phyloP scores from a whole-genome alignment of 768 basidiomycete species.

The Gyrodon lividus region DNA sequence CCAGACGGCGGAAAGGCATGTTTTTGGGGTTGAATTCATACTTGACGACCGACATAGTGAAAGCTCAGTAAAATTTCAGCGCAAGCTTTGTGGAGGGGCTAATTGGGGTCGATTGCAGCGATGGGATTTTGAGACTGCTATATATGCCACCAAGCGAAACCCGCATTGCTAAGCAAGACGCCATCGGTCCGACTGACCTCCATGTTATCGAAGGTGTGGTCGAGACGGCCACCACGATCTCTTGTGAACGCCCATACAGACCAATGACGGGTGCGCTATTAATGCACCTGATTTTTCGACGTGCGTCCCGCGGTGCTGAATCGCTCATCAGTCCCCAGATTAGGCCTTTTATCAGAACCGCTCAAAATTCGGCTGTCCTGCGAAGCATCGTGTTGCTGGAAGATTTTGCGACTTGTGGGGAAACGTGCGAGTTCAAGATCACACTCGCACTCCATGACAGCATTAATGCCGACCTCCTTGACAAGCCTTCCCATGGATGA shows the following conservation, averaged over 20 bases:
- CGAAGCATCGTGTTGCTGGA: neutral
- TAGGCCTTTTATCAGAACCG: neutral
- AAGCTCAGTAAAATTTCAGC: neutral
- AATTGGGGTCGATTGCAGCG: neutral
- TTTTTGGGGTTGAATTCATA: slow-evolving; percentile 39
- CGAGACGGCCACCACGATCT: neutral
- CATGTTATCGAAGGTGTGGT: neutral
- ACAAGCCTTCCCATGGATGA: neutral
- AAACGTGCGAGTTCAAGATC: neutral
- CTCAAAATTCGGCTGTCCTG: neutral
- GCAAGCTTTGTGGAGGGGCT: neutral
- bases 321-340: neutral
- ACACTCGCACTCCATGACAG: neutral
- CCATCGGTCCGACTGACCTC: slow-evolving; percentile 5
- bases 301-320: neutral
- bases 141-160: slow-evolving; percentile 9
- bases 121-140: slow-evolving; percentile 5
- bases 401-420: neutral
- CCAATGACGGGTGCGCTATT: neutral
- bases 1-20: slow-evolving; percentile 43
- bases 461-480: neutral
- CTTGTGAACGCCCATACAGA: neutral
- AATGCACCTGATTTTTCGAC: neutral
- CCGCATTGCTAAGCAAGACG: slow-evolving; percentile 13
- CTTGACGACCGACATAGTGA: slow-evolving; percentile 24